These are phyloP conservation scores for Bipolaris zeicola DNA, from an alignment of 2,329 filamentous ascomycete species.

Conservation along the genomic window DNA sequence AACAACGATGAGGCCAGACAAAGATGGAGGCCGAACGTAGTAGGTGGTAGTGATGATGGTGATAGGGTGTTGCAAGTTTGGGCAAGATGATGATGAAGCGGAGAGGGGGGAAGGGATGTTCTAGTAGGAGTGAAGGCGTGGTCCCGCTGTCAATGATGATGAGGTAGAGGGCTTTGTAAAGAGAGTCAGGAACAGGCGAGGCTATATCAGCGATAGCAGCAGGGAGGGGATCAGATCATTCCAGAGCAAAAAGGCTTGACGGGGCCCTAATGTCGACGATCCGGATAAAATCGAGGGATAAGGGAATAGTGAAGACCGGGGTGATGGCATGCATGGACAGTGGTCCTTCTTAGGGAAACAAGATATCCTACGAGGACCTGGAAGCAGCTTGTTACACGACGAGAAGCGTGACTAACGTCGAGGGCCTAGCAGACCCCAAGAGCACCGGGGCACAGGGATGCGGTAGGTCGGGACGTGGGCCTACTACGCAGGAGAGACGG, in stretches of 20 bases:
- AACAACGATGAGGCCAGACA: conserved; percentile 18
- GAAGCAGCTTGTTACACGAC: conserved; percentile 48
- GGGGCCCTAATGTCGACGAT: conserved; percentile 47
- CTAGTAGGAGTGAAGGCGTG: conserved; percentile 37
- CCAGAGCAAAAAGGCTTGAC: conserved; percentile 46
- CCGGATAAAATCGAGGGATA: conserved; percentile 50
- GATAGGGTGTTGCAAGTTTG: background rate
- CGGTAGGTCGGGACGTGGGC: conserved; percentile 50
- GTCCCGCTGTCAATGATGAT: conserved; percentile 34
- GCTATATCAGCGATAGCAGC: conserved; percentile 47
- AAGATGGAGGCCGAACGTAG: conserved; percentile 35
- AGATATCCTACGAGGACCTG: conserved; percentile 48
- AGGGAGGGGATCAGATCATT: conserved; percentile 48
- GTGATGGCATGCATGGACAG: conserved; percentile 46
- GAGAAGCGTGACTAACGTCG: conserved; percentile 47
- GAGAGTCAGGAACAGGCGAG: conserved; percentile 42
- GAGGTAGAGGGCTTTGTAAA: conserved; percentile 40
- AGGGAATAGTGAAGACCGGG: conserved; percentile 39
- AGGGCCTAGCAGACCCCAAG: conserved; percentile 43
- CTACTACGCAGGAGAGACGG: conserved; percentile 43
- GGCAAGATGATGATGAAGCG: background rate
- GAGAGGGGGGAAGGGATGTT: conserved; percentile 30
- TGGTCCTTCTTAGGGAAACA: conserved; percentile 44
- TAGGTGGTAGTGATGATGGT: conserved; percentile 24
- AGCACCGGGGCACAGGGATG: conserved; percentile 43